Evolutionary conservation across 2,329 filamentous ascomycete genomes (phyloP).

Genomic region (Cadophora sp.): DNA sequence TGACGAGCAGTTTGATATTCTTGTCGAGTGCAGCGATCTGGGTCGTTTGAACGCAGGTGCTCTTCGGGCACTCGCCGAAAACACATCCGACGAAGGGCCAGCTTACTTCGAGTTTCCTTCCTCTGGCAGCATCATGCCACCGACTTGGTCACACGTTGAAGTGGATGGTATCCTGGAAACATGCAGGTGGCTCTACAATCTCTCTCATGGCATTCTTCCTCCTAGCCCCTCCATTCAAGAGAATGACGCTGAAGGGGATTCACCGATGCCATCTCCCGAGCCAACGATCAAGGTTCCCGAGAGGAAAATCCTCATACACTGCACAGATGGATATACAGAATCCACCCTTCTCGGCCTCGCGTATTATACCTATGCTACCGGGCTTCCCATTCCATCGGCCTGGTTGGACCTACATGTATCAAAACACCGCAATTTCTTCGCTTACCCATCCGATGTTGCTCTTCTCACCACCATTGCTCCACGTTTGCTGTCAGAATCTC

Average conservation of each 20-base stretch:
- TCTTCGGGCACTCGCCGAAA: constrained; percentile 67
- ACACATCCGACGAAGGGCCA: constrained; percentile 50
- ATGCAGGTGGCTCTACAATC: constrained; percentile 87
- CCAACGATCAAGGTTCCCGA: constrained; percentile 40
- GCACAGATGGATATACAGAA: constrained; percentile 95
- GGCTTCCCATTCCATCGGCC: constrained; percentile 78
- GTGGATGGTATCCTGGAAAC: constrained; percentile 85
- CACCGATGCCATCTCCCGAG: constrained; percentile 53
- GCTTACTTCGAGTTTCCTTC: constrained; percentile 81
- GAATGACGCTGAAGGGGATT: constrained; percentile 59
- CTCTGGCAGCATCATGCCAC: constrained; percentile 88
- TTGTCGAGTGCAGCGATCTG: constrained; percentile 88
- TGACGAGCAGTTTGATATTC: constrained; percentile 74
- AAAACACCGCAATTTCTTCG: constrained; percentile 91
- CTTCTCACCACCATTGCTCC: constrained; percentile 79
- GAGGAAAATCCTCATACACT: constrained; percentile 85
- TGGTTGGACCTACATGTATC: constrained; percentile 86
- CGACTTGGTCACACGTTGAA: constrained; percentile 83
- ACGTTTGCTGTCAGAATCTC: constrained; percentile 76
- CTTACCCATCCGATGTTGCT: constrained; percentile 88
- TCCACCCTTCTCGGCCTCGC: constrained; percentile 87
- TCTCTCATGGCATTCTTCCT: constrained; percentile 70
- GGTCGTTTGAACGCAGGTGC: constrained; percentile 76
- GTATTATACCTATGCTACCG: constrained; percentile 93
- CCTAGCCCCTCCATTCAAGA: constrained; percentile 29